Evolutionary conservation across 2,329 filamentous ascomycete genomes (phyloP).

Genomic region (Monilinia fructigena): DNA sequence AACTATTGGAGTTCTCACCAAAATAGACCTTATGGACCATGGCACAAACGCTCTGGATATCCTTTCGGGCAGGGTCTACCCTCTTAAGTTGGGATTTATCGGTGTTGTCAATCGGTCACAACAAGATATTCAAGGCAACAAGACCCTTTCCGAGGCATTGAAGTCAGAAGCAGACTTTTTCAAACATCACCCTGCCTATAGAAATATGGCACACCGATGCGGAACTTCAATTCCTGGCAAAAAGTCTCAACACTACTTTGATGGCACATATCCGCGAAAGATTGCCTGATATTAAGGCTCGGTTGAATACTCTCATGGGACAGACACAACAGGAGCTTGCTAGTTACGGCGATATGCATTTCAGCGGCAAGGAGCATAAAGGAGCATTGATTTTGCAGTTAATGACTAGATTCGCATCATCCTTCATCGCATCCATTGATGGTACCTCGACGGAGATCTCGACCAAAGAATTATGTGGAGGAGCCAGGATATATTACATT

Average conservation of each 20-base stretch:
- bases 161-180: constrained; percentile 93
- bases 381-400: constrained; percentile 93
- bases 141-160: constrained; percentile 89
- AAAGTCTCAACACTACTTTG: constrained; percentile 89
- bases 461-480: constrained; percentile 65
- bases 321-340: constrained; percentile 98
- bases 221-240: constrained; percentile 90
- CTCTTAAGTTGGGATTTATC: constrained; percentile 94
- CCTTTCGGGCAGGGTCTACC: constrained; percentile 94
- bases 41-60: constrained; percentile 98
- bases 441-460: constrained; percentile 98
- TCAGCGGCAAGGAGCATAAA: constrained; percentile 93
- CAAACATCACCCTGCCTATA: constrained; percentile 92
- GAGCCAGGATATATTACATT: constrained; percentile 41
- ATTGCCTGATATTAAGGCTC: constrained; percentile 95
- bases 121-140: constrained; percentile 94
- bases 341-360: constrained; percentile 96
- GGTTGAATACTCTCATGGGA: constrained; percentile 98
- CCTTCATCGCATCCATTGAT: constrained; percentile 97
- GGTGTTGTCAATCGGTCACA: constrained; percentile 97
- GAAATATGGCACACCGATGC: constrained; percentile 90
- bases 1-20: constrained; percentile 95
- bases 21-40: constrained; percentile 97
- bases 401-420: constrained; percentile 97
- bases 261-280: constrained; percentile 97